Evolutionary conservation across 306 rosid genomes (phyloP).

Genomic region (Medicago ruthenica): DNA sequence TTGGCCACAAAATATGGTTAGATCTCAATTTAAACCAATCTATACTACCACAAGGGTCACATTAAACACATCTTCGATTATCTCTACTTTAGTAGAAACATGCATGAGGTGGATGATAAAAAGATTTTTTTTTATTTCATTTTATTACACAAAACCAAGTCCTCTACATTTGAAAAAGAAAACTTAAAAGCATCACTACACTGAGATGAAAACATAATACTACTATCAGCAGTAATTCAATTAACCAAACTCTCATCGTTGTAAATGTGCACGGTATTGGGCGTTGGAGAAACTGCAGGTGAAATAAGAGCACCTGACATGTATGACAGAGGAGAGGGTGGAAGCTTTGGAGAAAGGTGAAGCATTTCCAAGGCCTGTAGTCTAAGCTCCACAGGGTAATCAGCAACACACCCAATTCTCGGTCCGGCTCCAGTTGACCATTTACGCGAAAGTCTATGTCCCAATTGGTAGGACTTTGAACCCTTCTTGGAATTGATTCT

Average conservation of each 20-base stretch:
- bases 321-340: constrained; percentile 61
- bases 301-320: constrained; percentile 48
- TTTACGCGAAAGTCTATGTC: constrained; percentile 72
- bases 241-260: constrained; percentile 38
- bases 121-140: neutral
- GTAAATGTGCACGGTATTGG: constrained; percentile 6
- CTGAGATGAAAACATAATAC: constrained; percentile 35
- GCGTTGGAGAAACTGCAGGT: constrained; percentile 43
- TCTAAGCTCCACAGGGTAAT: constrained; percentile 83
- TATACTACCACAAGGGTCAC: neutral
- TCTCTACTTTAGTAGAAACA: constrained; percentile 31
- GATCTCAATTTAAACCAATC: neutral
- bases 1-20: neutral
- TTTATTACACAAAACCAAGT: constrained; percentile 29
- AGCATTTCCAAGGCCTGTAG: constrained; percentile 84
- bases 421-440: constrained; percentile 99
- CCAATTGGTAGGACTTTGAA: constrained; percentile 77
- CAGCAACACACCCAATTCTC: constrained; percentile 94
- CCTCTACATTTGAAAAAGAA: constrained; percentile 23
- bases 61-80: constrained; percentile 18
- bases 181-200: constrained; percentile 17
- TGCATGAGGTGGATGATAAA: neutral
- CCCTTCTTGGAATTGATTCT: constrained; percentile 90
- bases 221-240: constrained; percentile 27
- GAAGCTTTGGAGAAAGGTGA: constrained; percentile 68